Evolutionary conservation across 2,329 filamentous ascomycete genomes (phyloP).

Genomic region (Lomentospora prolificans): DNA sequence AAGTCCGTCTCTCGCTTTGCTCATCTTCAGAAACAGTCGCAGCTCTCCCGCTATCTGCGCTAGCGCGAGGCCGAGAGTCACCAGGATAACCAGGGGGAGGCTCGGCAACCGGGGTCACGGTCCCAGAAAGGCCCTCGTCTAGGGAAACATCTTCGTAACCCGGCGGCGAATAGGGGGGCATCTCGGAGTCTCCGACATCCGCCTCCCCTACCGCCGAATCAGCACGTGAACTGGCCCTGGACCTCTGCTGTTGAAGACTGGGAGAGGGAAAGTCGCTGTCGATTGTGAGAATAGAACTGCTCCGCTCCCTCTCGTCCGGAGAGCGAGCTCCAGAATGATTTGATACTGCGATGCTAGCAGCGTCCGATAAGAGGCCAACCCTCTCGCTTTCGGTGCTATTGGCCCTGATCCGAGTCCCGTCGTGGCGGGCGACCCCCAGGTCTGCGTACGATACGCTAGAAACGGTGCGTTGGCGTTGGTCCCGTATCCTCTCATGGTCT

Average conservation of each 20-base stretch:
- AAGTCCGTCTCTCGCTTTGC: conserved; percentile 8
- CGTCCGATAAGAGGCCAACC: conserved; percentile 60
- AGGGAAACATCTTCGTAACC: conserved; percentile 43
- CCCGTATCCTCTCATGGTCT: conserved; percentile 46
- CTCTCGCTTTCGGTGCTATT: conserved; percentile 66
- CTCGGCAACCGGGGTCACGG: conserved; percentile 32
- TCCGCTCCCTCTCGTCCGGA: conserved; percentile 32
- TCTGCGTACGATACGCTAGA: conserved; percentile 70
- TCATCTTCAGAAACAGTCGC: not conserved
- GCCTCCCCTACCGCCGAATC: conserved; percentile 39
- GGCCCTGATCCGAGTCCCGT: conserved; percentile 65
- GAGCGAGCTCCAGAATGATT: conserved; percentile 23
- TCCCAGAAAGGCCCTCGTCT: conserved; percentile 27
- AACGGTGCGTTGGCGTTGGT: conserved; percentile 53
- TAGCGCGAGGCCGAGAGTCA: conserved; percentile 6
- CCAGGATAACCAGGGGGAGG: conserved; percentile 44
- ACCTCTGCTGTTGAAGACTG: conserved; percentile 17
- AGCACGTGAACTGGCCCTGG: conserved; percentile 31
- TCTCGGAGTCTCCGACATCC: conserved; percentile 35
- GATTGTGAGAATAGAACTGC: conserved; percentile 47
- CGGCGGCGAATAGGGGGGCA: conserved; percentile 36
- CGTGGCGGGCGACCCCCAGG: conserved; percentile 64
- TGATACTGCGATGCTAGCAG: conserved; percentile 49
- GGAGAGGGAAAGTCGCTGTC: conserved; percentile 35
- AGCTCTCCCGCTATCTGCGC: not conserved